Base-by-base conservation (phyloP, 345 rosid genomes). In the Draba incana region DNA sequence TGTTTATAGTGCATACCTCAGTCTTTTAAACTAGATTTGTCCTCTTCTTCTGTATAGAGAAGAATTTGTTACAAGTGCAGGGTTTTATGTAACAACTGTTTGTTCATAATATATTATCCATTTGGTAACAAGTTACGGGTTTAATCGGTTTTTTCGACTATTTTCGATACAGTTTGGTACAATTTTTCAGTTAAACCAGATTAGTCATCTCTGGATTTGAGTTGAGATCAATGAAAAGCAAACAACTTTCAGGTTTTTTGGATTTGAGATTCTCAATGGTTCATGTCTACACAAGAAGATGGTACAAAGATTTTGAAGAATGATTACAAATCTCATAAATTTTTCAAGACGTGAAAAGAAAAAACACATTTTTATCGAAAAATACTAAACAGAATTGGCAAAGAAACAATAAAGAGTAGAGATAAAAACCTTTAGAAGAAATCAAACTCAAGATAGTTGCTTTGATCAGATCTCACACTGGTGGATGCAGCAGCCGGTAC, bases 401-500 rank as follows among this genome's bases (percentile, higher is more conserved):
- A 59, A 59, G 43, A 41, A 50, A 51, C 66, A 75, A 68, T 38
- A 55, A 14, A 60, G 69, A 56, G 48, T 41, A 16, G 64, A 31
- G 67, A 33, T 62, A 15, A 48, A 39, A 53, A 35, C 38, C 51
- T 25, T 80, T 77, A 86, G 77, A 88, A 87, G 87, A 86, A 87
- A 75, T 86, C 97, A 44, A 86, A 88, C 71, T 91, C 89, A 55
- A 87, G 81, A 72, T 84, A 88, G 57, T 80, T 87, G 67, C 77
- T 81, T 63, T 78, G 81, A 71, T 78, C 86, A 52, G 83, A 75
- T 74, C 85, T 84, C 46, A 70, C 83, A 33, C 76, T 69, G 9
- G 85, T 74, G 33, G 92, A 79, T 60, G 84, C 50, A 4, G 84
- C 58, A 44, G 72, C 57, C 10, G 48, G 68, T 60, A 35, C 60